Evolutionary conservation across 257 asterid species (phyloP).

Genomic region (Dorcoceras hygrometricum): DNA sequence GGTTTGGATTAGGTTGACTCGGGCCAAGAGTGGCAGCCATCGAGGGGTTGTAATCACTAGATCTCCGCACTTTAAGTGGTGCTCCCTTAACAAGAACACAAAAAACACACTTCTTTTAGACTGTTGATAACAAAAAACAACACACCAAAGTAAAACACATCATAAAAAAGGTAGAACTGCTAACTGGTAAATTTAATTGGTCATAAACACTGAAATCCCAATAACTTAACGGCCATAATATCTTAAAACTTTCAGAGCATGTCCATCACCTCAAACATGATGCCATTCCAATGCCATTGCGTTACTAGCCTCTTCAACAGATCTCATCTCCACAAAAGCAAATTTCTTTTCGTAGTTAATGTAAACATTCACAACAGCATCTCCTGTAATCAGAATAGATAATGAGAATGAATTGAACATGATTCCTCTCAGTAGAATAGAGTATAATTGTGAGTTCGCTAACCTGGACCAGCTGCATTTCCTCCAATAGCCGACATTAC

Average conservation of each 20-base stretch:
- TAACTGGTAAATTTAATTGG: not conserved
- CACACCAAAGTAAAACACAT: not conserved
- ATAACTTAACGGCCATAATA: not conserved
- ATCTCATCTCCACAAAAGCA: slow-evolving; percentile 83
- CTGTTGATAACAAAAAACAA: not conserved
- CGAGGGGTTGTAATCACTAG: slow-evolving; percentile 55
- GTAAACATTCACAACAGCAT: slow-evolving; percentile 60
- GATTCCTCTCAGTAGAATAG: slow-evolving; percentile 17
- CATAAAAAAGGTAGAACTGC: not conserved
- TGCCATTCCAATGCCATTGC: slow-evolving; percentile 82
- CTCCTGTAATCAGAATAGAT: slow-evolving; percentile 39
- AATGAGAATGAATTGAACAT: slow-evolving; percentile 14
- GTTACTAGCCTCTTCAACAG: slow-evolving; percentile 77
- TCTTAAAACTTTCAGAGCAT: not conserved
- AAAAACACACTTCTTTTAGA: not conserved
- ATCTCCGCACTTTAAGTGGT: slow-evolving; percentile 55
- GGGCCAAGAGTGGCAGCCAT: slow-evolving; percentile 63
- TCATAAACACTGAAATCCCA: not conserved
- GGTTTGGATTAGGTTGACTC: slow-evolving; percentile 56
- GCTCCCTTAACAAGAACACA: slow-evolving; percentile 38
- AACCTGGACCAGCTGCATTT: slow-evolving; percentile 58
- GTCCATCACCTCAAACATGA: slow-evolving; percentile 54
- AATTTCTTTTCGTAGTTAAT: slow-evolving; percentile 73
- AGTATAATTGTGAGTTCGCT: slow-evolving; percentile 6
- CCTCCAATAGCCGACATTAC: slow-evolving; percentile 57